Evolutionary conservation across 345 rosid genomes (phyloP), one percentile per base, ranked within the genome.

Genomic region (Linum tenue): DNA sequence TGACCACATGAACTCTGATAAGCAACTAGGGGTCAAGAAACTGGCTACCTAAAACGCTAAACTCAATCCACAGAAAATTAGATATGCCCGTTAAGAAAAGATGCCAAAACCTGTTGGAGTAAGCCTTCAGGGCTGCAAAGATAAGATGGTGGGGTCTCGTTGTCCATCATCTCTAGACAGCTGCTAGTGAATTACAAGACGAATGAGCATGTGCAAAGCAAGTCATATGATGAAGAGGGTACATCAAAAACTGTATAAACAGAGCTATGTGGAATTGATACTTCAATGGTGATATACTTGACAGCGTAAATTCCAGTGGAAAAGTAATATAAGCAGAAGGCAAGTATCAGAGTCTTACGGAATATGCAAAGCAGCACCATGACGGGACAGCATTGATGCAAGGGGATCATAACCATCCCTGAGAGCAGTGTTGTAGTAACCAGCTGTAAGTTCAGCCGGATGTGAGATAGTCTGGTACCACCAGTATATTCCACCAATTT

Each of bases 121-220:
- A 82, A 72, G 72, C 89, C 89, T 78, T 85, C 89, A 43, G 89
- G 89, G 68, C 89, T 85, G 81, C 89, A 82, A 74, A 77, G 71
- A 71, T 78, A 84, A n/a, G 76, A 75, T 53, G 80, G 81, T 56
- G 86, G 86, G 67, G 80, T 78, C 73, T 85, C 86, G 68, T 72
- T 66, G 70, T 85, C 89, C 67, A 76, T 80, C 89, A 85, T 80
- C 67, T 85, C 89, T 62, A 82, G 73, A 72, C 89, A 85, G 72
- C 89, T 82, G 70, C 63, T 65, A 58, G 4, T 57, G 59, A 72
- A 65, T 16, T 51, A 38, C 11, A 14, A 3, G 14, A 60, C 9
- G 39, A 16, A n/a, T 22, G 37, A 64, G 56, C 14, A 16, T 43
- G 37, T 8, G 39, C 5, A 5, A 16, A 22, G 31, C 2, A 39